Percentiles rank a stretch among this genome's conserved stretches.
Evolutionary conservation across 257 asterid genomes (phyloP).

Genomic region (Solanum corneliomulleri): DNA sequence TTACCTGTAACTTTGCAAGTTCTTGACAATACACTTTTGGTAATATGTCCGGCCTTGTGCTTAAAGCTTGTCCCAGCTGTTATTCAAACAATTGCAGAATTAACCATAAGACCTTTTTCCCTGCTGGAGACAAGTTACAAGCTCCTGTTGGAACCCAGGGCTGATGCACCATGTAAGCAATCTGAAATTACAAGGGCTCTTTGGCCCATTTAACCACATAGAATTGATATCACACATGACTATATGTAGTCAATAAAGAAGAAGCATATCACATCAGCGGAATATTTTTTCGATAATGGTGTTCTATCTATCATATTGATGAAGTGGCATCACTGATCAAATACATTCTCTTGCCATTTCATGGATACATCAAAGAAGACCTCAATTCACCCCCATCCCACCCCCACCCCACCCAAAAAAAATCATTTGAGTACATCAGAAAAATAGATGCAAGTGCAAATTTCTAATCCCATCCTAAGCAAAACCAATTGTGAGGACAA

Average conservation of each 20-base stretch:
- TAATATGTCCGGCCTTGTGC: slow-evolving; percentile 94
- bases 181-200: not conserved
- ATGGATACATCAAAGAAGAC: not conserved
- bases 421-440: not conserved
- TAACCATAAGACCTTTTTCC: not conserved
- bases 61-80: slow-evolving; percentile 98
- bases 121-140: not conserved
- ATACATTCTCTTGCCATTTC: not conserved
- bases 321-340: not conserved
- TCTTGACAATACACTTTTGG: slow-evolving; percentile 88
- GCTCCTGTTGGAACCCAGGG: not conserved
- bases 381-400: not conserved
- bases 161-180: not conserved
- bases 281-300: not conserved
- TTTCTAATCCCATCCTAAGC: not conserved
- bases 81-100: slow-evolving; percentile 12
- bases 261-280: not conserved
- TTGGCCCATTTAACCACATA: not conserved
- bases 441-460: not conserved
- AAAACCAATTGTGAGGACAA: not conserved
- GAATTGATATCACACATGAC: not conserved
- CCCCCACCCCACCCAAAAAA: not conserved
- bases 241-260: not conserved
- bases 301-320: not conserved
- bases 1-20: slow-evolving; percentile 86